Base-by-base conservation (phyloP, 257 asterid genomes). In the Gardenia jasminoides region DNA sequence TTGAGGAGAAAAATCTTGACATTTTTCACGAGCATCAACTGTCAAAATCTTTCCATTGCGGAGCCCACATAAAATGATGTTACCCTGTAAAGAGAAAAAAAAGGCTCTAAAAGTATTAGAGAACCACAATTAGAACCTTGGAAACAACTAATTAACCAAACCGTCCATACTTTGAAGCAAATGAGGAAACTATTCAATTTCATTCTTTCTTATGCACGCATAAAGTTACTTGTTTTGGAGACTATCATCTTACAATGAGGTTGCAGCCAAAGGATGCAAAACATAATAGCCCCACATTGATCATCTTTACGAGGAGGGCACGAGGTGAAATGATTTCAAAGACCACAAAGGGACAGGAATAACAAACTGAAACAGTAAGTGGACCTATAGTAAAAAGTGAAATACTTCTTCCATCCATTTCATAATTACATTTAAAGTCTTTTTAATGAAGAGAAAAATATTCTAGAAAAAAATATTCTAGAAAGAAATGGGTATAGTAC, bases 1-100 rank as follows among this genome's bases (percentile, higher is more conserved):
- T 10, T 72, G 76, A 74, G 75, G 74, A 76, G 85, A 65, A 79
- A 48, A 72, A 47, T 79, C 93, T 82, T 75, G 91, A 61, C 86
- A 94, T 85, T 87, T 91, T 81, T 89, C 89, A 77, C 99, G 99
- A 84, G 90, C 77, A 74, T 96, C 99, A 79, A 92, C 89, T 8
- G 88, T 83, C 83, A 90, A 58, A 80, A 96, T 91, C 73, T 87
- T 82, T 85, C 98, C 98, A 88, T 88, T 96, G 82, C 99, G 93
- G 83, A 93, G 87, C 69, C 99, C 99, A 81, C 97, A 93, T 71
- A 92, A 85, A 83, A 89, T 78, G 77, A 67, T 31, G 44, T 86
- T 88, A 59, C 92, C 97, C 99, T 94, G 87, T 78, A 82, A 81
- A 70, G 76, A 79, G 62, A 73, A 56, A 84, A 70, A 69, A 31